Percentiles rank a stretch among this genome's conserved stretches.
These are phyloP conservation scores for Cryptococcus neoformans DNA, from an alignment of 1,284 basidiomycete genomes.

Conservation along the genomic window DNA sequence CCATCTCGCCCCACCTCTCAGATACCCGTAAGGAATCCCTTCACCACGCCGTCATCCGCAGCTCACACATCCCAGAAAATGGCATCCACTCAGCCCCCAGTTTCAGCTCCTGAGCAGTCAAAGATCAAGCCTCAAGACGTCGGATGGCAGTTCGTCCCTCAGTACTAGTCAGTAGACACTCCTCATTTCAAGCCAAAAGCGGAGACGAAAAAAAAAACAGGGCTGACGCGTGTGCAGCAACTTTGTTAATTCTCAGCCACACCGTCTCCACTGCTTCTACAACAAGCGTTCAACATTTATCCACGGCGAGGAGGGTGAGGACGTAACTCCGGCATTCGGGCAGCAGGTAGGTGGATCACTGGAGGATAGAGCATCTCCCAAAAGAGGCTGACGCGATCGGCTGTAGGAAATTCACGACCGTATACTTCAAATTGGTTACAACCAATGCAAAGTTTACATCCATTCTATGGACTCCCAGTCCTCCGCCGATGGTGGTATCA, in stretches of 20 bases:
- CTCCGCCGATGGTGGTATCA: conserved; percentile 91
- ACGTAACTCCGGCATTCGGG: conserved; percentile 76
- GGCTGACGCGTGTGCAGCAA: conserved; percentile 53
- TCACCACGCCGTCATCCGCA: too few relatives aligned
- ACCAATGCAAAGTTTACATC: conserved; percentile 98
- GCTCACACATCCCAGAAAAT: conserved; percentile 18
- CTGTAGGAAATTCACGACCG: conserved; percentile 92
- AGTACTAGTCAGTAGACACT: conserved; percentile 66
- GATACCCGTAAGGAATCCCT: too few relatives aligned
- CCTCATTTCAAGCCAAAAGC: neutral
- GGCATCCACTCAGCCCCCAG: conserved; percentile 23
- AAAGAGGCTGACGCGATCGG: conserved; percentile 8
- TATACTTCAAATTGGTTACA: conserved; percentile 87
- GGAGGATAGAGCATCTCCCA: neutral
- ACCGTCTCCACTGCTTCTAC: conserved; percentile 98
- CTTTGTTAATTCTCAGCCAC: conserved; percentile 95
- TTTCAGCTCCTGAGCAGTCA: conserved; percentile 13
- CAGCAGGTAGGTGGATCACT: conserved; percentile 66
- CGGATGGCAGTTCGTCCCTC: conserved; percentile 95
- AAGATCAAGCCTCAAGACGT: conserved; percentile 54
- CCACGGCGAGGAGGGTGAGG: conserved; percentile 94
- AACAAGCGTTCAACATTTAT: conserved; percentile 96
- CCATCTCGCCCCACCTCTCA: too few relatives aligned
- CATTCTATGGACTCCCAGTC: conserved; percentile 92
- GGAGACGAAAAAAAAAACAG: neutral